A percentile compares a stretch with the other conserved stretches of the same genome.
Conservation (phyloP, 768 basidiomycete species). For the Xerocomellus intermedius region DNA sequence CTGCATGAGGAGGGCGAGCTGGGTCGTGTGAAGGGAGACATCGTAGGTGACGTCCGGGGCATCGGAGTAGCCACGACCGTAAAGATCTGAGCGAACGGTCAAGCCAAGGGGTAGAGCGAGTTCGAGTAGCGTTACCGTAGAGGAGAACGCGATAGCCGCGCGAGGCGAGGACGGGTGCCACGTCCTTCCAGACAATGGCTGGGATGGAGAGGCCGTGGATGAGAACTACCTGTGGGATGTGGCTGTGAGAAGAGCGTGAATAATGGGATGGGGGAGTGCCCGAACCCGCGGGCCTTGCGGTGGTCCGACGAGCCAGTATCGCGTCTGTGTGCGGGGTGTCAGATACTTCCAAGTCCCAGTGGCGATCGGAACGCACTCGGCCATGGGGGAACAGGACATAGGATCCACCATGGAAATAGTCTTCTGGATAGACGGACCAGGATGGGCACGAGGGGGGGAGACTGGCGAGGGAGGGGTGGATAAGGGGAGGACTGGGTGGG, state of each 20-base stretch:
- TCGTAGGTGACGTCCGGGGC: slow-evolving; percentile 72
- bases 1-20: slow-evolving; percentile 83
- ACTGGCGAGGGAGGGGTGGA: slow-evolving; percentile 60
- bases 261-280: background rate
- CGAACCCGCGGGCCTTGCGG: slow-evolving; percentile 63
- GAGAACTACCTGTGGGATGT: slow-evolving; percentile 55
- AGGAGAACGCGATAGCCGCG: slow-evolving; percentile 71
- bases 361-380: slow-evolving; percentile 40
- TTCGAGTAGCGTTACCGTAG: slow-evolving; percentile 49
- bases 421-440: slow-evolving; percentile 73
- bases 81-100: slow-evolving; percentile 54
- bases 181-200: slow-evolving; percentile 73
- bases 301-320: slow-evolving; percentile 79
- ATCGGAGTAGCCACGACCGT: slow-evolving; percentile 81
- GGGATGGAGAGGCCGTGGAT: slow-evolving; percentile 80
- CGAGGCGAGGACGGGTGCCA: slow-evolving; percentile 61
- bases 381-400: slow-evolving; percentile 70
- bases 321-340: slow-evolving; percentile 46
- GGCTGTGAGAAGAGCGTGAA: background rate
- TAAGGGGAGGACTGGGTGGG: slow-evolving; percentile 47
- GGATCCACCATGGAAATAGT: slow-evolving; percentile 57
- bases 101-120: background rate
- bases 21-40: slow-evolving; percentile 61
- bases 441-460: slow-evolving; percentile 53
- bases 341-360: background rate